Conservation (phyloP, 768 basidiomycete species). For the Gloeophyllum trabeum region DNA sequence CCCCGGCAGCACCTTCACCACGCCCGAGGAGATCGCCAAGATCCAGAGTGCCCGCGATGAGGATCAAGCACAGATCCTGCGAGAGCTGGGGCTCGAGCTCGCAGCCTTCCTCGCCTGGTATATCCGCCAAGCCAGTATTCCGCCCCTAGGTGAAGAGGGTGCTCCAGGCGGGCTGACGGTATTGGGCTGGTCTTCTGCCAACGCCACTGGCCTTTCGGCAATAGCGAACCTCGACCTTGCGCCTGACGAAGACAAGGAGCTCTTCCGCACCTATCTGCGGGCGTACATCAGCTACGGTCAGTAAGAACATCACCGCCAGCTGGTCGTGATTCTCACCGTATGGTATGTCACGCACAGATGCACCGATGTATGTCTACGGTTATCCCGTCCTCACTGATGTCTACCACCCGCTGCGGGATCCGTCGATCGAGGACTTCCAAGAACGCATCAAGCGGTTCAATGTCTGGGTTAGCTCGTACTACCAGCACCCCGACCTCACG, state of each 20-base stretch:
- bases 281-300: background rate
- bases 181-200: background rate
- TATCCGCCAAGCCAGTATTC: background rate
- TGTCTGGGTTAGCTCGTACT: conserved; percentile 1
- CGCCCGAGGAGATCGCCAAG: conserved; percentile 2
- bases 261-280: background rate
- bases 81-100: background rate
- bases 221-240: background rate
- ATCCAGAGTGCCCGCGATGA: background rate
- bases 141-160: background rate
- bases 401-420: background rate
- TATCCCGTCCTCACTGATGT: background rate
- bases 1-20: conserved; percentile 4
- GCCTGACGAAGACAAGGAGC: background rate
- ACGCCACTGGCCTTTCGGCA: background rate
- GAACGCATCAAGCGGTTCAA: background rate
- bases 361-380: background rate
- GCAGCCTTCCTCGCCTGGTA: background rate
- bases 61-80: background rate
- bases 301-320: too few species aligned
- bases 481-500: background rate
- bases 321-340: too few species aligned
- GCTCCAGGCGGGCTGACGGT: background rate
- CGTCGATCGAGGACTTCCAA: background rate
- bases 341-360: background rate